Evolutionary conservation across 2,329 filamentous ascomycete genomes (phyloP).

Genomic region (Aureobasidium sp.): DNA sequence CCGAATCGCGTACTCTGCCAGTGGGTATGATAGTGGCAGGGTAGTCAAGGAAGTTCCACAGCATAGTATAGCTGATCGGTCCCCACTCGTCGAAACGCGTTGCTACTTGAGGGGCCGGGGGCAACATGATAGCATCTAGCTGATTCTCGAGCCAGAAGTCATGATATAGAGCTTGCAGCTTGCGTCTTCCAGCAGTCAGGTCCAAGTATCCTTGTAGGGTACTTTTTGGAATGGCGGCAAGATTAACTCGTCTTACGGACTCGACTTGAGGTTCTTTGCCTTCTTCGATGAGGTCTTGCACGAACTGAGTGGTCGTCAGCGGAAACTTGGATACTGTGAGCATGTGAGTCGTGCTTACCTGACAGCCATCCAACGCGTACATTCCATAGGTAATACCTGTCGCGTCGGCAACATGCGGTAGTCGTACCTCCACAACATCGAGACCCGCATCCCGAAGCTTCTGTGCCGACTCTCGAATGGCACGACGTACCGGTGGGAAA

Average conservation of each 20-base stretch:
- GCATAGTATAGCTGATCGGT: slow-evolving; percentile 48
- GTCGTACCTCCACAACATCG: slow-evolving; percentile 18
- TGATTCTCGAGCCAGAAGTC: slow-evolving; percentile 20
- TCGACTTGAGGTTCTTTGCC: slow-evolving; percentile 21
- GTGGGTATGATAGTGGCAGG: slow-evolving; percentile 39
- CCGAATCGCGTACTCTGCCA: slow-evolving; percentile 29
- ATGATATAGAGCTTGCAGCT: slow-evolving; percentile 20
- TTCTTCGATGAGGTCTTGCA: slow-evolving; percentile 19
- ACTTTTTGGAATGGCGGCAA: slow-evolving; percentile 20
- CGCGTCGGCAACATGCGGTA: slow-evolving; percentile 21
- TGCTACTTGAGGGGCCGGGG: slow-evolving; percentile 22
- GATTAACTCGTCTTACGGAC: slow-evolving; percentile 22
- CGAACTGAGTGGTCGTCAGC: slow-evolving; percentile 7
- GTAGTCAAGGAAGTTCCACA: slow-evolving; percentile 34
- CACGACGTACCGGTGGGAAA: slow-evolving; percentile 21
- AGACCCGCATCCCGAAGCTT: slow-evolving; percentile 19
- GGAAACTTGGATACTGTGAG: background rate
- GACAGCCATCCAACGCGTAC: slow-evolving; percentile 19
- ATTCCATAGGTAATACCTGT: slow-evolving; percentile 18
- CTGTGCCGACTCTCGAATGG: slow-evolving; percentile 18
- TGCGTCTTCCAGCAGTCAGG: slow-evolving; percentile 18
- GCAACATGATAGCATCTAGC: slow-evolving; percentile 22
- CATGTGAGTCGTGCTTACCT: slow-evolving; percentile 18
- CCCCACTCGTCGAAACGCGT: slow-evolving; percentile 23
- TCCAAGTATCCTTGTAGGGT: slow-evolving; percentile 20